These are phyloP conservation scores for Debaryomyces fabryi DNA, from an alignment of 1,139 yeast genomes.

Conservation along the genomic window DNA sequence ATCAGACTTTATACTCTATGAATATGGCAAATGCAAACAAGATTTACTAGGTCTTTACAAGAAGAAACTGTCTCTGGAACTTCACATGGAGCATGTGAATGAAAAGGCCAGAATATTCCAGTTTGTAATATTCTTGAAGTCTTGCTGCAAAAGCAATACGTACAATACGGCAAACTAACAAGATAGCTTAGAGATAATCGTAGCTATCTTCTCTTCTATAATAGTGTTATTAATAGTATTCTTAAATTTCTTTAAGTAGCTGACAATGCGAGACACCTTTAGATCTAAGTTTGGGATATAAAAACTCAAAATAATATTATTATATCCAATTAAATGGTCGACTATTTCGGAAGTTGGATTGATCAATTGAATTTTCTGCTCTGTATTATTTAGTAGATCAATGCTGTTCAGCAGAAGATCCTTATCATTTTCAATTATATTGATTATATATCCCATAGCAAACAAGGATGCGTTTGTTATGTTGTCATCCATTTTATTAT, in stretches of 20 bases:
- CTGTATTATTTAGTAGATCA: neutral
- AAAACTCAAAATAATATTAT: constrained; percentile 2
- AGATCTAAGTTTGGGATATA: neutral
- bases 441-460: constrained; percentile 10
- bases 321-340: constrained; percentile 9
- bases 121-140: neutral
- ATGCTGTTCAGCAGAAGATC: neutral
- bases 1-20: neutral
- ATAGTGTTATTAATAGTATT: neutral
- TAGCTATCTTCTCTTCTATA: constrained; percentile 1
- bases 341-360: neutral
- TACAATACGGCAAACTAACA: neutral
- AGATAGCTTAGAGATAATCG: neutral
- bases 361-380: neutral
- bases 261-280: neutral
- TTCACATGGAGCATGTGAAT: neutral
- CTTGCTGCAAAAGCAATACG: neutral
- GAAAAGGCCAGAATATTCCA: neutral
- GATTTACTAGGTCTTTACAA: too few relatives aligned
- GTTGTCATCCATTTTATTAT: neutral
- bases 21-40: neutral
- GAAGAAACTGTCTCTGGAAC: neutral
- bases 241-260: neutral
- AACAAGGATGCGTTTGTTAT: constrained; percentile 5
- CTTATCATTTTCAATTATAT: constrained; percentile 2